Base-by-base conservation (phyloP, 345 rosid species). In the Durio zibethinus region DNA sequence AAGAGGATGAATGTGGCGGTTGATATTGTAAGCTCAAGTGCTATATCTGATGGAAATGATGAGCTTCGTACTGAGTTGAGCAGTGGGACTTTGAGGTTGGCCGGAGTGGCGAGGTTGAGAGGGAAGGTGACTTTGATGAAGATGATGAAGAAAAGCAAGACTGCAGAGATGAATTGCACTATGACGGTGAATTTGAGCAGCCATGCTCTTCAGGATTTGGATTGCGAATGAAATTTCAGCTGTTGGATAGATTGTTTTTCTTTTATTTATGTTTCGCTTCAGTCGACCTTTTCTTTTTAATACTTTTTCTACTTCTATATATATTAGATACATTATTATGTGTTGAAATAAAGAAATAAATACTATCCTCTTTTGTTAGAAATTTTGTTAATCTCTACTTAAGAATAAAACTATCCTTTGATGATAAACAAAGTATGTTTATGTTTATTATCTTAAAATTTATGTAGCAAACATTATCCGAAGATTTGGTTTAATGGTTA, bases 91-190 rank as follows among this genome's bases (percentile, higher is more conserved):
- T 57, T 89, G 85, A 74, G 63, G 75, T 68, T 87, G 33, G 85
- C 21, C 1, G 72, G 79, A 60, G 20, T 73, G 18, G 85, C 74
- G 1, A 27, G 59, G 68, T 27, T 89, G 66, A 78, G 42, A 20
- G 92, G 92, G 60, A 80, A n/a, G 42, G 83, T 89, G 10, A 65
- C 73, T 15, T 69, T 84, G 81, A 14, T 85, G 36, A 42, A 56
- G n/a, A 11, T 84, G 20, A 59, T 59, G 65, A 74, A 79, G 87
- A 82, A 74, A 82, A 77, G 48, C 27, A 87, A 21, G 72, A 78
- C 71, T 48, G 76, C 87, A 10, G 67, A 78, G 42, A 35, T 89
- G 87, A 80, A 73, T 77, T 89, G 90, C 36, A 77, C 72, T 11
- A 73, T 87, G 78, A 73, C 23, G 68, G 75, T 87, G 33, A 63